Percentiles rank a stretch among this genome's conserved stretches.
These are phyloP conservation scores for Leccinum variabile DNA, from an alignment of 1,284 basidiomycete species.

Conservation along the genomic window DNA sequence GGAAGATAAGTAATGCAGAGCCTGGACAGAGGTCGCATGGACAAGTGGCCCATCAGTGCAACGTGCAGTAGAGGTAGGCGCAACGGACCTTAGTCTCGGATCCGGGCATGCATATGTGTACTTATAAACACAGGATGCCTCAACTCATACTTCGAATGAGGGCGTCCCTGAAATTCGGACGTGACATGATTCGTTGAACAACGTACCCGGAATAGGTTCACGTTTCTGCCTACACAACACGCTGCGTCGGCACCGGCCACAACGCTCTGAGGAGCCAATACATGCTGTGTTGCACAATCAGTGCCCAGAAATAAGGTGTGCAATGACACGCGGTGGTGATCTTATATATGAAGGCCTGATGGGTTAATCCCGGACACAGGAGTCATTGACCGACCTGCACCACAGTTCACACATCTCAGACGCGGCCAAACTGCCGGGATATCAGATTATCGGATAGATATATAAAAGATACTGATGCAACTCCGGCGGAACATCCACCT, in stretches of 20 bases:
- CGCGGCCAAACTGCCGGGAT: background rate
- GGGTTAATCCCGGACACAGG: background rate
- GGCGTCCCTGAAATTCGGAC: background rate
- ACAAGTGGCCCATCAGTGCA: background rate
- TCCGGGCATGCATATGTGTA: background rate
- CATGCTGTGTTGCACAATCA: background rate
- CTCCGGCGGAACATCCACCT: conserved; percentile 20
- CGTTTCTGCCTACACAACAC: background rate
- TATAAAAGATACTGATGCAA: conserved; percentile 17
- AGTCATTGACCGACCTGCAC: background rate
- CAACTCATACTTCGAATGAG: background rate
- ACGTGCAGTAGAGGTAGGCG: background rate
- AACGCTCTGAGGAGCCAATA: background rate
- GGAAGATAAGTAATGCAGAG: background rate
- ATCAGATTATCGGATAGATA: conserved; percentile 20
- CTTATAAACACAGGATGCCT: background rate
- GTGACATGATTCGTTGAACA: background rate
- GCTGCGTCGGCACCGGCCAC: background rate
- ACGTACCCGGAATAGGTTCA: background rate
- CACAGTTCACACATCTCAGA: background rate
- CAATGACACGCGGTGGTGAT: background rate
- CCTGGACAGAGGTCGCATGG: background rate
- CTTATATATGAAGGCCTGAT: background rate
- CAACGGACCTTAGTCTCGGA: background rate
- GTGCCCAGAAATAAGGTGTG: background rate